Evolutionary conservation across 371 early-diverging fungal genomes (phyloP).

Genomic region (Saksenaea oblongispora): DNA sequence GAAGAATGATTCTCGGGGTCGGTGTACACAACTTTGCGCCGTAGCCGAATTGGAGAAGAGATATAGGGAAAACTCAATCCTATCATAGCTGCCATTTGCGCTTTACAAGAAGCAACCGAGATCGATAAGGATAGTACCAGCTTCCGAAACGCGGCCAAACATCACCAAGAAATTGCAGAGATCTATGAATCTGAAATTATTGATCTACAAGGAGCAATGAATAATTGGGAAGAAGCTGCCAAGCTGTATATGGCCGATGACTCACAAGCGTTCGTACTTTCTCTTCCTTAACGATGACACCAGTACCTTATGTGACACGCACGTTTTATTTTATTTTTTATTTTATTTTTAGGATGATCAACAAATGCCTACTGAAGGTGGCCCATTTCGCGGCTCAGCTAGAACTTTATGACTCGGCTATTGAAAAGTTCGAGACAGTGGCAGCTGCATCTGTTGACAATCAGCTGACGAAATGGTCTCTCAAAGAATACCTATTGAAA

Average conservation of each 20-base stretch:
- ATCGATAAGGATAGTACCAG: conserved; percentile 83
- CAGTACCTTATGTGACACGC: not conserved
- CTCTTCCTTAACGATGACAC: not conserved
- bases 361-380: conserved; percentile 88
- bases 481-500: conserved; percentile 94
- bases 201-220: conserved; percentile 81
- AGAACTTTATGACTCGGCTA: conserved; percentile 86
- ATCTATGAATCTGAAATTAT: conserved; percentile 89
- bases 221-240: conserved; percentile 87
- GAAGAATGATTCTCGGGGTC: conserved; percentile 80
- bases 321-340: no score
- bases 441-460: conserved; percentile 84
- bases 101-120: conserved; percentile 72
- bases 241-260: conserved; percentile 92
- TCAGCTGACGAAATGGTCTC: conserved; percentile 90
- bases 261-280: conserved; percentile 72
- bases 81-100: conserved; percentile 69
- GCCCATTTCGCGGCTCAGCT: conserved; percentile 89
- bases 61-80: not conserved
- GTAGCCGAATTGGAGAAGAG: not conserved
- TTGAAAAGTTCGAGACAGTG: conserved; percentile 84
- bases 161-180: conserved; percentile 92
- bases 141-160: conserved; percentile 89
- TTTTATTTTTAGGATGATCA: conserved; percentile 53
- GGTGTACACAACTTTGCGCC: conserved; percentile 1